Evolutionary conservation across 257 asterid species (phyloP), one percentile per base, ranked within the genome.

Genomic region (Mentha longifolia): DNA sequence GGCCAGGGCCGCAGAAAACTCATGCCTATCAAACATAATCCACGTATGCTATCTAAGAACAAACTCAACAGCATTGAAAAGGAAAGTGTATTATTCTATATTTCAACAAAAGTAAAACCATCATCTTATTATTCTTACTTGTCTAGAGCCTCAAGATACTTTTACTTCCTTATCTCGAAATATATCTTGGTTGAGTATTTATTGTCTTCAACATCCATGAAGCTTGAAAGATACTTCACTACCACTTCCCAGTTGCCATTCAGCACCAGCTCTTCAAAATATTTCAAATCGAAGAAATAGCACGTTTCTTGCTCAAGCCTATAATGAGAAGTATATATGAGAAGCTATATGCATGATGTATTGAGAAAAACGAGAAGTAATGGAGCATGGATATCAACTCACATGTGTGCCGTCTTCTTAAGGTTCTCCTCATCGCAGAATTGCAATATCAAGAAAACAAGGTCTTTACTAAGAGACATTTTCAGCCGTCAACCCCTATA

Each of bases 301-400:
- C 87, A 87, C 0, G 93, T 74, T 83, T 92, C 97, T 77, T 80
- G 88, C 87, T 88, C 90, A 63, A 92, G 89, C 87, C 97, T 92
- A 65, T 64, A 9, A 35, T 35, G 8, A n/a, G n/a, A n/a, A n/a
- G 5, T 35, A 35, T 35, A 35, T 30, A n/a, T n/a, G n/a, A n/a
- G n/a, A 57, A 73, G 67, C 60, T 68, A 5, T 2, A 28, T 28
- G 31, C 37, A 20, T 1, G 17, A 25, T 0, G 15, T 15, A 55
- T 9, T 2, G 10, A 15, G 22, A 15, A 16, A 65, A 60, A 43
- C 28, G 6, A 35, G 41, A 52, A 58, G 47, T 9, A 59, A 19
- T 7, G n/a, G 57, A 16, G 62, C 3, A 61, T 9, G 30, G 58
- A 30, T 3, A 35, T 7, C 12, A 42, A 74, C 92, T 83, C 77